Evolutionary conservation across 768 basidiomycete genomes (phyloP).

Genomic region (Boletellus ananas): DNA sequence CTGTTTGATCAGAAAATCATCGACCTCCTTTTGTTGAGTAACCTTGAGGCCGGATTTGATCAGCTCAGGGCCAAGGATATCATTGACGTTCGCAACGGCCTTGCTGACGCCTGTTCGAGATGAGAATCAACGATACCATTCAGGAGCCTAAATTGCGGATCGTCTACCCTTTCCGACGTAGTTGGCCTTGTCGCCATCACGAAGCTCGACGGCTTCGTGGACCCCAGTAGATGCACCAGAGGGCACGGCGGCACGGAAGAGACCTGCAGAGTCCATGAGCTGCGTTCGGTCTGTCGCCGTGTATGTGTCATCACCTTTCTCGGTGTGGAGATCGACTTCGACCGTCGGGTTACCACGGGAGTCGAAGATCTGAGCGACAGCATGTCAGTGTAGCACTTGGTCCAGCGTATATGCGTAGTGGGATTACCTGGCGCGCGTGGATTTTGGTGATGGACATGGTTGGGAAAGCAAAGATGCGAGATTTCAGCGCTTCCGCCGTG

Average conservation of each 20-base stretch:
- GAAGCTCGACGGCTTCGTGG: conserved; percentile 98
- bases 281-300: conserved; percentile 7
- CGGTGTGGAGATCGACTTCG: conserved; percentile 87
- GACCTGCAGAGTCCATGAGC: conserved; percentile 49
- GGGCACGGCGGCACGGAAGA: conserved; percentile 91
- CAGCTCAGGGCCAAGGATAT: conserved; percentile 82
- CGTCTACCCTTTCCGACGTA: conserved; percentile 92
- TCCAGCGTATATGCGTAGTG: conserved; percentile 1
- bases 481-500: background rate
- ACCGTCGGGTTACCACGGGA: conserved; percentile 98
- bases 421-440: conserved; percentile 82
- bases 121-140: background rate
- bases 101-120: conserved; percentile 72
- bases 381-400: conserved; percentile 8
- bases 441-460: conserved; percentile 91
- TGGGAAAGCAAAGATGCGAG: conserved; percentile 27
- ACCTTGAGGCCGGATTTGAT: conserved; percentile 81
- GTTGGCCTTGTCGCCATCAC: conserved; percentile 88
- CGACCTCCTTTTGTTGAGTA: conserved; percentile 91
- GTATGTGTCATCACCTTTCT: conserved; percentile 57
- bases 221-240: conserved; percentile 98
- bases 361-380: conserved; percentile 82
- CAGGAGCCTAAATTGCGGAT: background rate
- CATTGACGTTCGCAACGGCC: conserved; percentile 94
- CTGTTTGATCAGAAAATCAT: conserved; percentile 96